Conservation (phyloP, 2,329 filamentous ascomycete species). For the Thielaviopsis punctulata region DNA sequence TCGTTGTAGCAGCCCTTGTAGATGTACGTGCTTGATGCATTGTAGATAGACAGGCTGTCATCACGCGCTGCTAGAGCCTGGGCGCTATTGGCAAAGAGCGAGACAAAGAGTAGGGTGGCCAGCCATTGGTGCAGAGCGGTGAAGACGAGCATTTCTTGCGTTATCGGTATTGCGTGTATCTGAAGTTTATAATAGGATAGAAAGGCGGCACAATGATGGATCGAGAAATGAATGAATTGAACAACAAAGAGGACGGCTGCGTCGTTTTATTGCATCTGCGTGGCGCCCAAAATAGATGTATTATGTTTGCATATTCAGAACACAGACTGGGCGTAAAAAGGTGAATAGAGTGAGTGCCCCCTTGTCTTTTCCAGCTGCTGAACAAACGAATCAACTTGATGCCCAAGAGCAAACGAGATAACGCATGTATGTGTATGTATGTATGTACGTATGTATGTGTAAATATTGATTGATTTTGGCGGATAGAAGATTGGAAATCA, state of each 20-base stretch:
- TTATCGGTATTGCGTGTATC: not conserved
- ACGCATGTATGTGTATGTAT: too few relatives aligned
- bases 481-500: too few relatives aligned
- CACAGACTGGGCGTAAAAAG: not conserved
- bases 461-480: too few relatives aligned
- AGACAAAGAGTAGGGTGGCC: not conserved
- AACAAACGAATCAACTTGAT: too few relatives aligned
- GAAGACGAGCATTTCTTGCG: not conserved
- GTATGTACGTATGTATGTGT: too few relatives aligned
- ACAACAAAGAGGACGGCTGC: not conserved
- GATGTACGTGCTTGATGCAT: constrained; percentile 22
- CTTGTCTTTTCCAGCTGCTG: too few relatives aligned
- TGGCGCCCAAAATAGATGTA: not conserved
- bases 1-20: constrained; percentile 45
- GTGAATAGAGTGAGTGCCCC: not conserved
- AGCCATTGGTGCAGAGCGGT: not conserved
- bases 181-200: not conserved
- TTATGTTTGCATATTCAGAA: not conserved
- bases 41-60: constrained; percentile 20
- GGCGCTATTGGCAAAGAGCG: not conserved
- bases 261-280: not conserved
- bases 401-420: too few relatives aligned
- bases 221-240: not conserved
- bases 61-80: too few relatives aligned
- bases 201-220: not conserved